Evolutionary conservation across 306 rosid species (phyloP).

Genomic region (Castanopsis chinensis): DNA sequence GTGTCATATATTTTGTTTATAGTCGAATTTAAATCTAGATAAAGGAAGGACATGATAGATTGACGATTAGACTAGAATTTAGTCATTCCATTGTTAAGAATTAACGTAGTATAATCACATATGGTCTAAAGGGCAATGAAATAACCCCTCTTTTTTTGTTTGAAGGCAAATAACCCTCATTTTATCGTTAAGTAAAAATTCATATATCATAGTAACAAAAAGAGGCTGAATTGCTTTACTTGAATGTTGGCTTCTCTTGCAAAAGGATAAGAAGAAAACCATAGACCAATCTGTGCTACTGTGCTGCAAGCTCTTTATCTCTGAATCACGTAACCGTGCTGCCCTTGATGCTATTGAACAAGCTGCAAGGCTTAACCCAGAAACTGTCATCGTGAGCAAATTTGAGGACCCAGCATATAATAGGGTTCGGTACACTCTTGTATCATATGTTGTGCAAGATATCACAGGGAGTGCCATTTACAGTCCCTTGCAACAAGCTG

Average conservation of each 20-base stretch:
- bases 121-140: too few relatives aligned
- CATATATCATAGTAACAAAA: neutral
- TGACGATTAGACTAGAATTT: too few relatives aligned
- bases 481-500: conserved; percentile 74
- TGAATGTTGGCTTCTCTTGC: neutral
- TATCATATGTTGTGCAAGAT: conserved; percentile 66
- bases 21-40: too few relatives aligned
- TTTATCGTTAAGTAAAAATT: too few relatives aligned
- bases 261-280: conserved; percentile 57
- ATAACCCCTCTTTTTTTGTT: too few relatives aligned
- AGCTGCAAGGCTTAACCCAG: conserved; percentile 53
- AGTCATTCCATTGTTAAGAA: too few relatives aligned
- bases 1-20: too few relatives aligned
- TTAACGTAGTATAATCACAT: too few relatives aligned
- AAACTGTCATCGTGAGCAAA: conserved; percentile 57
- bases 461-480: conserved; percentile 55
- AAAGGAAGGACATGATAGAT: too few relatives aligned
- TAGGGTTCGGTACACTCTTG: conserved; percentile 59
- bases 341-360: conserved; percentile 59
- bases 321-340: conserved; percentile 60
- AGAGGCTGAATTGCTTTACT: neutral
- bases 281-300: conserved; percentile 51
- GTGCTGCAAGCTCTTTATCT: conserved; percentile 74
- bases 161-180: too few relatives aligned
- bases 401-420: conserved; percentile 65